Percentiles rank a stretch among this genome's conserved stretches.
phyloP scores from a whole-genome alignment of 2,329 filamentous ascomycete genomes.

The Trichophyton simii region DNA sequence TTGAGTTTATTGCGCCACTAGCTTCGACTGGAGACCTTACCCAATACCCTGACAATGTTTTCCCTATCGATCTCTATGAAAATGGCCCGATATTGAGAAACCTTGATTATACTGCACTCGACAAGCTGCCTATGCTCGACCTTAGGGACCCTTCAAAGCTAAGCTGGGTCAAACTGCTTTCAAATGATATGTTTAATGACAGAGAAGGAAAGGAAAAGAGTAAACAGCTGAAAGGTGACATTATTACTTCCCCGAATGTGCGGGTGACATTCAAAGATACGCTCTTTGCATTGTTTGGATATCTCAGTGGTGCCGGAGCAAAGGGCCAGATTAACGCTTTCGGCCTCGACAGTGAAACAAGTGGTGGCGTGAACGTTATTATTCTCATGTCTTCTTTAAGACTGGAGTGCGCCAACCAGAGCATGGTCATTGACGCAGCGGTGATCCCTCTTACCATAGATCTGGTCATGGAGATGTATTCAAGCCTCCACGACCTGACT shows the following conservation, averaged over 20 bases:
- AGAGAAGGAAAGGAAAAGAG: conserved; percentile 14
- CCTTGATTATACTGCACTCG: conserved; percentile 17
- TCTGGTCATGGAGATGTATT: conserved; percentile 5
- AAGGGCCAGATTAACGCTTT: conserved; percentile 9
- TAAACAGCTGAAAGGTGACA: conserved; percentile 1
- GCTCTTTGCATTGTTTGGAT: conserved; percentile 18
- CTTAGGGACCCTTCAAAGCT: conserved; percentile 8
- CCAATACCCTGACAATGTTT: conserved; percentile 7
- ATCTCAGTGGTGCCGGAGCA: conserved; percentile 15
- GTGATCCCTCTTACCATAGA: conserved; percentile 19
- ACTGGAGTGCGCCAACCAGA: conserved; percentile 22
- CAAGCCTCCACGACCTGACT: conserved; percentile 4
- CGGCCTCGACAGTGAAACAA: conserved; percentile 11
- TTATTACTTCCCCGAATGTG: conserved; percentile 5
- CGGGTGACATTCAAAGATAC: conserved; percentile 20
- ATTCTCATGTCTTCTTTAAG: conserved; percentile 18
- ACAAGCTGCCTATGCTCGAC: conserved; percentile 17
- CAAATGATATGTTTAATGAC: conserved; percentile 15
- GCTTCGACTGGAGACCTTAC: not conserved
- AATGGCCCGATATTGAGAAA: conserved; percentile 14
- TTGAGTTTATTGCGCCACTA: conserved; percentile 21
- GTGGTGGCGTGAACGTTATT: conserved; percentile 14
- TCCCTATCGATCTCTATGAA: conserved; percentile 12
- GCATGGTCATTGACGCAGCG: conserved; percentile 21
- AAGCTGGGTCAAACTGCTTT: conserved; percentile 15